Base-by-base conservation (phyloP, 108 stramenopile genomes). In the Craspedostauros australis region DNA sequence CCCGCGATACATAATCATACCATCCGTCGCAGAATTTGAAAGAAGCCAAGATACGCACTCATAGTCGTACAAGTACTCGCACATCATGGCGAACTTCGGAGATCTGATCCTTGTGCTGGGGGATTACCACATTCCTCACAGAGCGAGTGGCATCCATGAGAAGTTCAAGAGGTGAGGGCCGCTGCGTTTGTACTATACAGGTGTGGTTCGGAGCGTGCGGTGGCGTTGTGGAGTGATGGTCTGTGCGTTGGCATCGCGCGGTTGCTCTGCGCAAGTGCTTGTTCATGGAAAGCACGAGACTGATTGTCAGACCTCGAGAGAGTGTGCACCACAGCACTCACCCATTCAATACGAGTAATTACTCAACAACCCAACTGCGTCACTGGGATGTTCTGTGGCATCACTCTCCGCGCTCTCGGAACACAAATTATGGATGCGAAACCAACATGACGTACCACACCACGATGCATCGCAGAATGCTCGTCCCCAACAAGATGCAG, bases 401-500 rank as follows among this genome's bases (percentile, higher is more conserved):
- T n/a, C n/a, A n/a, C 22, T 8, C 24, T 52, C 14, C 15, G 34
- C 22, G 8, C 0, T 12, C 18, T 27, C 33, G 21, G n/a, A 52
- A 37, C 19, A 29, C 26, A 49, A 11, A 45, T n/a, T n/a, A n/a
- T n/a, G n/a, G n/a, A n/a, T n/a, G n/a, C n/a, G n/a, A n/a, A n/a
- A n/a, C n/a, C n/a, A n/a, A n/a, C n/a, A 12, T 6, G 25, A 5
- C 30, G 15, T 49, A 18, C 22, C 40, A 41, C n/a, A 14, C 41
- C 36, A 24, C 33, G 15, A 22, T 1, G 14, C 76, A 66, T 55
- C 62, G 42, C 52, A 76, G 83, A 41, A 96, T 99, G 96, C 81
- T 97, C 4, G 90, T 99, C 11, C 96, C 98, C 11, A 93, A 94
- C 53, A 97, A 96, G 63, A 97, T 97, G 95, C 91, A 99, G 58